phyloP scores from a whole-genome alignment of 2,329 filamentous ascomycete species.

The Verticillium klebahnii region DNA sequence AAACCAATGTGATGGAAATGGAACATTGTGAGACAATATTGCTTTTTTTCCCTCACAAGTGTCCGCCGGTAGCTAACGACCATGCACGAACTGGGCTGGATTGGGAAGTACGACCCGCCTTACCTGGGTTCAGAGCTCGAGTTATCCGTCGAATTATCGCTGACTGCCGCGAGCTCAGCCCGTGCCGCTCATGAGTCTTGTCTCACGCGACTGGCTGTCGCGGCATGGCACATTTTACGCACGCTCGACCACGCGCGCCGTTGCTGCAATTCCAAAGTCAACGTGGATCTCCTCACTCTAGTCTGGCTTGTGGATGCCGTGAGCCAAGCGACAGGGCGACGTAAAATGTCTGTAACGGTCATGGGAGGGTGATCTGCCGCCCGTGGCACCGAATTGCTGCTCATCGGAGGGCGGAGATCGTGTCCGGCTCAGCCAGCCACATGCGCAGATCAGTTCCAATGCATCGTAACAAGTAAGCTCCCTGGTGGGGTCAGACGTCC shows the following conservation, averaged over 20 bases:
- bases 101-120: background rate
- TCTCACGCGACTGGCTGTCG: background rate
- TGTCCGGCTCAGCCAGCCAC: background rate
- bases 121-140: background rate
- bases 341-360: background rate
- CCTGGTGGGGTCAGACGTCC: background rate
- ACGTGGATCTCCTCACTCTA: background rate
- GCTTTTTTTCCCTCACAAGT: background rate
- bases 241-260: background rate
- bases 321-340: background rate
- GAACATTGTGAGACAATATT: background rate
- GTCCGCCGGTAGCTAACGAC: background rate
- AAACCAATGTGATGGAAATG: background rate
- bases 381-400: background rate
- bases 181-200: background rate
- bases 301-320: background rate
- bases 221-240: background rate
- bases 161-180: background rate
- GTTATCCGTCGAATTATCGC: background rate
- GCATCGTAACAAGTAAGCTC: background rate
- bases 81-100: background rate
- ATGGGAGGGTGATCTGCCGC: background rate
- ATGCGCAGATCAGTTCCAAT: background rate
- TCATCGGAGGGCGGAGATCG: background rate
- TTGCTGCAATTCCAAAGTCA: background rate